Conservation (phyloP, 2,329 filamentous ascomycete genomes). For the Geosmithia morbida region DNA sequence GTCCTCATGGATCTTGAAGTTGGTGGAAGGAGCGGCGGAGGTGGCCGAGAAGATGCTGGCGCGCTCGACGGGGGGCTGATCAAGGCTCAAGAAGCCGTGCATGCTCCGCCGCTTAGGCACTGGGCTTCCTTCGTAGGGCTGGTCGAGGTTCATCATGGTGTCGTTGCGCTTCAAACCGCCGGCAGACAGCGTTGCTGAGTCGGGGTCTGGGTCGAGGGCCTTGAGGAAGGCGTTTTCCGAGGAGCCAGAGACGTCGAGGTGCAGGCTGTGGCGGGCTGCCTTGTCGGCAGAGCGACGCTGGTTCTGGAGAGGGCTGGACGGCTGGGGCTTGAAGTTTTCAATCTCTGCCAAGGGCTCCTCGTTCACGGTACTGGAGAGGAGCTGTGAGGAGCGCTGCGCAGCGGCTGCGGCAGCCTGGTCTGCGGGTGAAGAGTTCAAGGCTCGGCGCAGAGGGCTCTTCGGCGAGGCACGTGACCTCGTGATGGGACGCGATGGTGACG, state of each 20-base stretch:
- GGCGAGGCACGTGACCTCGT: conserved; percentile 57
- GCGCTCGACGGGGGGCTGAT: conserved; percentile 26
- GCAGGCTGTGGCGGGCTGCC: conserved; percentile 36
- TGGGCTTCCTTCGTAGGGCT: conserved; percentile 64
- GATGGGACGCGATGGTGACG: conserved; percentile 37
- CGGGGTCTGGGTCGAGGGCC: conserved; percentile 28
- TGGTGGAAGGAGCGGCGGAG: conserved; percentile 12
- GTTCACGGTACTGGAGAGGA: not conserved
- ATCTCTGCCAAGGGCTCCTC: conserved; percentile 15
- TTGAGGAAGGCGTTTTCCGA: conserved; percentile 35
- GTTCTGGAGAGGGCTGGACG: not conserved
- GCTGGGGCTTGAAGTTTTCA: conserved; percentile 24
- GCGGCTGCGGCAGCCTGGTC: conserved; percentile 52
- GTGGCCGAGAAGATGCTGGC: conserved; percentile 66
- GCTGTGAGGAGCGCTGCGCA: conserved; percentile 5
- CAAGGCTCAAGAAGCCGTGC: conserved; percentile 55
- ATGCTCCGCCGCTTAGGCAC: conserved; percentile 84
- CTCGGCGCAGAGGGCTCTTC: conserved; percentile 69
- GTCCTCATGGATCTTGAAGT: conserved; percentile 39
- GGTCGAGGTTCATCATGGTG: conserved; percentile 76
- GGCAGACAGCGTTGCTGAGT: conserved; percentile 23
- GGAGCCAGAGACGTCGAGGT: conserved; percentile 40
- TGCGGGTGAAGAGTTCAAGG: conserved; percentile 47
- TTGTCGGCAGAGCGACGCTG: conserved; percentile 20
- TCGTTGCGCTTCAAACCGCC: conserved; percentile 90